These are phyloP conservation scores for Macrophomina phaseolina DNA, from an alignment of 2,329 filamentous ascomycete genomes.

Conservation along the genomic window DNA sequence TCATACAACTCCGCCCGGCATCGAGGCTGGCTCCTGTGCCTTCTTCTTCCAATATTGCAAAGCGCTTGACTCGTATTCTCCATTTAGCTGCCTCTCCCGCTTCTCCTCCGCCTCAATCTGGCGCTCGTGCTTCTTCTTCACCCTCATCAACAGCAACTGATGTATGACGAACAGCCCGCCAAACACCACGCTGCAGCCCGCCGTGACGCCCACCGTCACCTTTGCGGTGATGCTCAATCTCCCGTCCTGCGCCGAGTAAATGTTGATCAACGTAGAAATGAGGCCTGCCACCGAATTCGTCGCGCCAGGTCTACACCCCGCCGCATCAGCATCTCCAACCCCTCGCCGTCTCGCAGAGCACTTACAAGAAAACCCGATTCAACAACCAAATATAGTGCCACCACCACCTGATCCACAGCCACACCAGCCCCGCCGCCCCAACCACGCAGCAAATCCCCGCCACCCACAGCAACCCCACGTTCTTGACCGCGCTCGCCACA, in stretches of 20 bases:
- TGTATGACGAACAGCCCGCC: conserved; percentile 44
- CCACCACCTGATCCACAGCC: conserved; percentile 53
- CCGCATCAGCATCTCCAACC: not conserved
- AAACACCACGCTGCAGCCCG: conserved; percentile 42
- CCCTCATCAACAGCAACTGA: conserved; percentile 44
- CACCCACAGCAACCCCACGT: conserved; percentile 52
- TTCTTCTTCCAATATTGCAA: not conserved
- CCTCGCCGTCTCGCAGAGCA: not conserved
- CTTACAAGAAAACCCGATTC: conserved; percentile 55
- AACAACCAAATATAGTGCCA: conserved; percentile 62
- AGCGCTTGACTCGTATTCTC: not conserved
- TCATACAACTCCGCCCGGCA: conserved; percentile 16
- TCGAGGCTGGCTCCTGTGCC: conserved; percentile 1
- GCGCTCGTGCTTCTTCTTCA: conserved; percentile 41
- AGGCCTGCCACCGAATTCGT: conserved; percentile 58
- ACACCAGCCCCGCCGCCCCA: conserved; percentile 49
- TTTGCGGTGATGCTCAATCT: conserved; percentile 53
- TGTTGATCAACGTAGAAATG: conserved; percentile 56
- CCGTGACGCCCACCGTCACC: conserved; percentile 46
- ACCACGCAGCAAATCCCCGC: conserved; percentile 52
- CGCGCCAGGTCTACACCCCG: not conserved
- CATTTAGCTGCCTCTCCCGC: not conserved
- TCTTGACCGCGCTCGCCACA: conserved; percentile 41
- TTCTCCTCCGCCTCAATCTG: conserved; percentile 36
- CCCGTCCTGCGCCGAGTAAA: conserved; percentile 56